A percentile compares a stretch with the other conserved stretches of the same genome.
These are phyloP conservation scores for Talaromyces sp. DNA, from an alignment of 2,329 filamentous ascomycete species.

Conservation along the genomic window DNA sequence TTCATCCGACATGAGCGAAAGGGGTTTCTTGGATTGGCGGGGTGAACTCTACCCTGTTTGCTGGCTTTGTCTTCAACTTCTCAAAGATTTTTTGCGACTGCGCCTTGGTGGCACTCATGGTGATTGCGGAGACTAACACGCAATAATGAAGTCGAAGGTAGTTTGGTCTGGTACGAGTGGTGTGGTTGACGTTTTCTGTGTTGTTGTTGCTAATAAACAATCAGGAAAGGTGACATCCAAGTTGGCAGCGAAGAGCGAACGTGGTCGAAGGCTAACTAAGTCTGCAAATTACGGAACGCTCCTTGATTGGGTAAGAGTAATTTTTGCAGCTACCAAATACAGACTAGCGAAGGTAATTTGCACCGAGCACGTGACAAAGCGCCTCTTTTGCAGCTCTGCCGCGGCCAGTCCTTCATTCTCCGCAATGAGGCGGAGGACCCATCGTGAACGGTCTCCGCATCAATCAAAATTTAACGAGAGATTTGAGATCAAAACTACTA, in stretches of 20 bases:
- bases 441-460: slow-evolving; percentile 2
- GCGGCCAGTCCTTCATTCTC: neutral
- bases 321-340: neutral
- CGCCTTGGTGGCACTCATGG: slow-evolving; percentile 76
- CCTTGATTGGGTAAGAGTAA: neutral
- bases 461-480: neutral
- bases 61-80: slow-evolving; percentile 89
- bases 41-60: slow-evolving; percentile 72
- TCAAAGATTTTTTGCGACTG: slow-evolving; percentile 97
- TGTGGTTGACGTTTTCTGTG: slow-evolving; percentile 15
- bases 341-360: neutral
- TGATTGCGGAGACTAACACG: slow-evolving; percentile 22
- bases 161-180: neutral
- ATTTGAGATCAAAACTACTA: neutral
- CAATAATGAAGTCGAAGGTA: slow-evolving; percentile 7
- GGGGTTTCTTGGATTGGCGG: slow-evolving; percentile 21
- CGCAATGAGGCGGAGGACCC: slow-evolving; percentile 1
- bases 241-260: slow-evolving; percentile 33
- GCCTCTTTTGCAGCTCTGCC: slow-evolving; percentile 30
- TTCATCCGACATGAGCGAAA: neutral
- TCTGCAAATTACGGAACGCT: slow-evolving; percentile 25
- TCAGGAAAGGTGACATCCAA: slow-evolving; percentile 4
- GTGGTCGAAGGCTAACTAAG: slow-evolving; percentile 34
- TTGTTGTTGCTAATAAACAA: slow-evolving; percentile 20
- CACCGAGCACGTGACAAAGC: neutral